phyloP scores from a whole-genome alignment of 306 rosid species.

The Castanopsis chinensis region DNA sequence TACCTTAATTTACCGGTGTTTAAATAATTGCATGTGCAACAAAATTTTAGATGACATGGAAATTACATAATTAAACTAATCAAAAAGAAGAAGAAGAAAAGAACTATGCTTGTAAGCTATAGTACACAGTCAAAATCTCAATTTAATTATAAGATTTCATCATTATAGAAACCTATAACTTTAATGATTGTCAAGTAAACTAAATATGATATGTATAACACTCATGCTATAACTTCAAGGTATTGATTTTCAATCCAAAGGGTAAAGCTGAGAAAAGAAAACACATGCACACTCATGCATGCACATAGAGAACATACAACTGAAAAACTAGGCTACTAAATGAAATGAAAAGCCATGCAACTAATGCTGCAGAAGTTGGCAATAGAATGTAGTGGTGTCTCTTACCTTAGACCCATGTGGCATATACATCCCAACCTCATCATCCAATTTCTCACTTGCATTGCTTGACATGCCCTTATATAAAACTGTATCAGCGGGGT shows the following conservation, averaged over 20 bases:
- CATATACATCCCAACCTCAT: constrained; percentile 36
- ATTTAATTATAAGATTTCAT: too few species aligned
- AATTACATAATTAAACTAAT: background rate
- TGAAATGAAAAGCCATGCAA: background rate
- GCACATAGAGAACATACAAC: background rate
- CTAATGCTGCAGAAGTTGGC: background rate
- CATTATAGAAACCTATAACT: too few species aligned
- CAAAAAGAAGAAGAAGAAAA: too few species aligned
- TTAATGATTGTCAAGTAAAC: too few species aligned
- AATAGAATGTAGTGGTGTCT: background rate
- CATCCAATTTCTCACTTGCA: constrained; percentile 31
- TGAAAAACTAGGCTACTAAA: background rate
- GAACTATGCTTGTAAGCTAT: too few species aligned
- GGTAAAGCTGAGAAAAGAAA: background rate
- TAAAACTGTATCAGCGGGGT: constrained; percentile 31
- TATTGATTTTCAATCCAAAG: background rate
- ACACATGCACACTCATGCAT: background rate
- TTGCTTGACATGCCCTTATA: constrained; percentile 23
- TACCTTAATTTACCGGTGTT: background rate
- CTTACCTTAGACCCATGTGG: constrained; percentile 45
- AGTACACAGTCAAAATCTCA: too few species aligned
- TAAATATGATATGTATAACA: background rate
- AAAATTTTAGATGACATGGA: background rate
- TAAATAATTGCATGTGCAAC: background rate
- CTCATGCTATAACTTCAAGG: background rate